A percentile compares a stretch with the other conserved stretches of the same genome.
phyloP scores from a whole-genome alignment of 306 rosid genomes.

The Prunus fruticosa region DNA sequence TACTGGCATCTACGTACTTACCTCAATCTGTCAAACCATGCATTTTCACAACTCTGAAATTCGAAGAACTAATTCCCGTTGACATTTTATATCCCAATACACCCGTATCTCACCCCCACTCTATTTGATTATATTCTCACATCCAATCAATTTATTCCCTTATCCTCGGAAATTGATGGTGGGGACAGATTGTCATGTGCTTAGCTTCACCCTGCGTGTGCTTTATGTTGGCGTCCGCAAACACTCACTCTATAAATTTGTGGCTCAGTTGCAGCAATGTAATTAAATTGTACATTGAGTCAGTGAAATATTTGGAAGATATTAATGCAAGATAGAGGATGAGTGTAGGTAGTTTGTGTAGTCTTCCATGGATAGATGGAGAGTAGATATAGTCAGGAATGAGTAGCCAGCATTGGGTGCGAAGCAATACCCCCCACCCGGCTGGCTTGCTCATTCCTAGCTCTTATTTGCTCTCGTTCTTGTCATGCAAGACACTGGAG shows the following conservation, averaged over 20 bases:
- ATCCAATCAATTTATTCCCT: neutral
- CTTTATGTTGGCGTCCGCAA: neutral
- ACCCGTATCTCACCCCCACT: neutral
- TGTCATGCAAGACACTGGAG: no score
- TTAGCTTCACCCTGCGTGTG: neutral
- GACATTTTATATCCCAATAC: neutral
- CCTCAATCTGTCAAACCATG: neutral
- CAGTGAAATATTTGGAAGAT: no score
- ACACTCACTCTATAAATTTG: neutral
- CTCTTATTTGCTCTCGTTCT: no score
- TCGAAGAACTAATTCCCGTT: neutral
- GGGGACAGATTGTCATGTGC: neutral
- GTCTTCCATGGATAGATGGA: conserved; percentile 1
- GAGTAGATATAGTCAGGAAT: neutral
- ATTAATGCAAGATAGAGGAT: neutral
- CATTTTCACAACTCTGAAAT: neutral
- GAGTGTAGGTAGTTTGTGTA: neutral
- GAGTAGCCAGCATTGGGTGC: no score
- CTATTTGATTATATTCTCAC: neutral
- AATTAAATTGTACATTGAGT: neutral
- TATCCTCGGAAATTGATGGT: neutral
- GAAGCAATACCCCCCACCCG: no score
- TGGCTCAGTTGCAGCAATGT: neutral
- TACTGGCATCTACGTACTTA: neutral
- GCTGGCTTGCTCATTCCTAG: no score